phyloP scores from a whole-genome alignment of 495 filamentous ascomycete genomes.

The Podospora bellae-mahoneyi region DNA sequence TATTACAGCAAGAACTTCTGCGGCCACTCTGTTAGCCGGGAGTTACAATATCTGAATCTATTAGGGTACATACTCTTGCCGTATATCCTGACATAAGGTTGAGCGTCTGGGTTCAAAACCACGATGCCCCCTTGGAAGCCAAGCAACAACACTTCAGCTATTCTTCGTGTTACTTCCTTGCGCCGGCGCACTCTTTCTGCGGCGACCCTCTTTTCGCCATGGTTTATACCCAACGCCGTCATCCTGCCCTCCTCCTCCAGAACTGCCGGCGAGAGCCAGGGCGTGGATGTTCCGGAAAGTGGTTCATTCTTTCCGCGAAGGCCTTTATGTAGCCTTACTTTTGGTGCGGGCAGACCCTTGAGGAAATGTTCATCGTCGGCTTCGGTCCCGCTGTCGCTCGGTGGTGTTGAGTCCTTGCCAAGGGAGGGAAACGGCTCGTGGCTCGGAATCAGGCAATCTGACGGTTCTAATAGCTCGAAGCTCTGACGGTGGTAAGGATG shows the following conservation, averaged over 20 bases:
- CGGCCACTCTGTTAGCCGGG: slow-evolving; percentile 13
- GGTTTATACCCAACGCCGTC: slow-evolving; percentile 21
- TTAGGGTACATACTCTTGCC: slow-evolving; percentile 32
- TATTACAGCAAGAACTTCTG: slow-evolving; percentile 34
- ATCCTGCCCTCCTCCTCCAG: slow-evolving; percentile 52
- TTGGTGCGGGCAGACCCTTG: slow-evolving; percentile 76
- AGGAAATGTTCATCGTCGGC: slow-evolving; percentile 84
- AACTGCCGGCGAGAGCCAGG: slow-evolving; percentile 56
- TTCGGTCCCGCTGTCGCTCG: slow-evolving; percentile 86
- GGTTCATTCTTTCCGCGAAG: slow-evolving; percentile 53
- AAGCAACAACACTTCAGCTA: slow-evolving; percentile 44
- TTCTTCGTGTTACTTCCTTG: slow-evolving; percentile 45
- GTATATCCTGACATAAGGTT: slow-evolving; percentile 33
- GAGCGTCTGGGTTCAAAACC: slow-evolving; percentile 30
- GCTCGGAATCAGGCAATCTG: slow-evolving; percentile 26
- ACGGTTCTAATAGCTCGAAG: slow-evolving; percentile 47
- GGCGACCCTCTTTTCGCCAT: slow-evolving; percentile 27
- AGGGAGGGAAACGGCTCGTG: slow-evolving; percentile 22
- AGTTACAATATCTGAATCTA: background rate
- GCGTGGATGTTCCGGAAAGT: slow-evolving; percentile 51
- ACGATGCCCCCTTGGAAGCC: slow-evolving; percentile 40
- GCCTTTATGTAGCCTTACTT: slow-evolving; percentile 67
- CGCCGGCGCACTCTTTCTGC: slow-evolving; percentile 40
- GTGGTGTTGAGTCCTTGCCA: slow-evolving; percentile 48
- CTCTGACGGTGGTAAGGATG: slow-evolving; percentile 68